A percentile compares a stretch with the other conserved stretches of the same genome.
Evolutionary conservation across 2,329 filamentous ascomycete genomes (phyloP).

Genomic region (Chaetomium olivaceum): DNA sequence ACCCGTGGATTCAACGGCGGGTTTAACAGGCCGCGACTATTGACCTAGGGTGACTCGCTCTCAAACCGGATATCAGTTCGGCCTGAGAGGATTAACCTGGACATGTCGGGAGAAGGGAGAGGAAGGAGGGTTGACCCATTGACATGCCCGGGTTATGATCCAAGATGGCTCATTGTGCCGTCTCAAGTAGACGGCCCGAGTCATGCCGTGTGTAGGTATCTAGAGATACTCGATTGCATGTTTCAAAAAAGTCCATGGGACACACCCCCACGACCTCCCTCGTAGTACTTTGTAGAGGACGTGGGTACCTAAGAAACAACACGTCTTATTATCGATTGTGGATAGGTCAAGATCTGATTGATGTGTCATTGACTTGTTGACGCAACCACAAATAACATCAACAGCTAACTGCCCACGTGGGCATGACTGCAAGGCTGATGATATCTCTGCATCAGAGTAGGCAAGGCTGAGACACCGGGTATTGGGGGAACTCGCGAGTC

Average conservation of each 20-base stretch:
- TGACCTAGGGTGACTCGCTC: background rate
- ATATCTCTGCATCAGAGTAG: too few species aligned
- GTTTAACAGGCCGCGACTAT: background rate
- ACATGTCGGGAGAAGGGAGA: constrained; percentile 1
- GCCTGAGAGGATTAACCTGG: background rate
- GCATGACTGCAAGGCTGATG: too few species aligned
- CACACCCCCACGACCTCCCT: background rate
- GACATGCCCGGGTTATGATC: background rate
- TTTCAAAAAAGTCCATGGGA: background rate
- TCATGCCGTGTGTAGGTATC: background rate
- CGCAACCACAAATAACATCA: too few species aligned
- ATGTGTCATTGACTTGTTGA: too few species aligned
- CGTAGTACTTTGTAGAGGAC: too few species aligned
- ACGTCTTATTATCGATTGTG: too few species aligned
- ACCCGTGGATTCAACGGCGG: background rate
- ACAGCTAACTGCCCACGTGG: too few species aligned
- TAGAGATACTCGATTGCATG: background rate
- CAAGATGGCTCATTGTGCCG: background rate
- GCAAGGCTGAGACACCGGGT: too few species aligned
- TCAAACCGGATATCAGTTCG: constrained; percentile 7
- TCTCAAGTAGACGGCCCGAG: constrained; percentile 1
- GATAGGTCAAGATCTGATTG: background rate
- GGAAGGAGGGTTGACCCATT: background rate
- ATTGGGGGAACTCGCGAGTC: background rate
- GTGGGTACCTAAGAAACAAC: too few species aligned